phyloP scores from a whole-genome alignment of 108 stramenopile genomes.

The Nitzschia sp. region DNA sequence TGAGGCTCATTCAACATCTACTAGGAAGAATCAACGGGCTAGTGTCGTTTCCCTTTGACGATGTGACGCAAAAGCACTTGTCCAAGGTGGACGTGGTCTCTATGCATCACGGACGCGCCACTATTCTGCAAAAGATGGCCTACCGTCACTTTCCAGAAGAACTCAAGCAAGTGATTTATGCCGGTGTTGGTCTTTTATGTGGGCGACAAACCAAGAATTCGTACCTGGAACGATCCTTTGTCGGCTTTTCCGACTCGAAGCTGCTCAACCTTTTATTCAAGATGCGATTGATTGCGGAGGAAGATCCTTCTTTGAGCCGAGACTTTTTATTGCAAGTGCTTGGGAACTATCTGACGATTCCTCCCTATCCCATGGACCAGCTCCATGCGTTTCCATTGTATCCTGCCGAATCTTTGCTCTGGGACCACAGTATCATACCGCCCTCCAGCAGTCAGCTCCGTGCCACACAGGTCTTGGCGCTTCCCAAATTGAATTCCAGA shows the following conservation, averaged over 20 bases:
- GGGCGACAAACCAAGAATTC: conserved; percentile 19
- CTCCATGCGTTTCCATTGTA: conserved; percentile 80
- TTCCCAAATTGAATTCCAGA: conserved; percentile 90
- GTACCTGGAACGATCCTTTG: conserved; percentile 31
- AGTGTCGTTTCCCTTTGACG: conserved; percentile 44
- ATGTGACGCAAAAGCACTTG: conserved; percentile 27
- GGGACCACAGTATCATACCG: conserved; percentile 81
- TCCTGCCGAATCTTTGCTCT: conserved; percentile 89
- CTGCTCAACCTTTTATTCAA: conserved; percentile 74
- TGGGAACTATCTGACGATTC: conserved; percentile 63
- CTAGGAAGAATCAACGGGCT: conserved; percentile 38
- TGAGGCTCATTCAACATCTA: conserved; percentile 47
- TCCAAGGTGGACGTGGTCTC: conserved; percentile 39
- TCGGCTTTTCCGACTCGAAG: conserved; percentile 59
- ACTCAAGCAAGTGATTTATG: conserved; percentile 65
- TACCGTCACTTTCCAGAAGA: conserved; percentile 64
- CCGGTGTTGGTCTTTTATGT: conserved; percentile 66
- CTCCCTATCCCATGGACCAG: conserved; percentile 61
- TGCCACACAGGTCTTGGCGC: conserved; percentile 58
- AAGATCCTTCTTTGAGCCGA: conserved; percentile 16
- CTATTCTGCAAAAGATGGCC: conserved; percentile 75
- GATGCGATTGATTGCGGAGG: conserved; percentile 71
- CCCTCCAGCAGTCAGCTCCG: conserved; percentile 42
- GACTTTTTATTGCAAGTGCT: conserved; percentile 60
- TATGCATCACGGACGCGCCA: conserved; percentile 53